phyloP scores from a whole-genome alignment of 805 yeast genomes.

The Tetrapisispora phaffii region DNA sequence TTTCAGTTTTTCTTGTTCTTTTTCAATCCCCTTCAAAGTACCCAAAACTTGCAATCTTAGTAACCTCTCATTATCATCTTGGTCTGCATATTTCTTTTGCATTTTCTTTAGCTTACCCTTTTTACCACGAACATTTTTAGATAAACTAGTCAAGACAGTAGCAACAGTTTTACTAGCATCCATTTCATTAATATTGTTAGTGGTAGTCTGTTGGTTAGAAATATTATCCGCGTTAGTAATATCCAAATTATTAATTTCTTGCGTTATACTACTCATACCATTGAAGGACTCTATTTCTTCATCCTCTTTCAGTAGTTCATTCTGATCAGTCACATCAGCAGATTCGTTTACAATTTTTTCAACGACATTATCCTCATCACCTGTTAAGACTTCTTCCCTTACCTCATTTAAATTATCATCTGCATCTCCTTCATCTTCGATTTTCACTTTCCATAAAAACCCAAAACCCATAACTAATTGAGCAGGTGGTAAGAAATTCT shows the following conservation, averaged over 20 bases:
- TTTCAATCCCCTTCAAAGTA: slow-evolving; percentile 52
- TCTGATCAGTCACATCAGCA: no score
- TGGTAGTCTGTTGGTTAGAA: no score
- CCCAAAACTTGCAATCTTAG: slow-evolving; percentile 76
- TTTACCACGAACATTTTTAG: slow-evolving; percentile 63
- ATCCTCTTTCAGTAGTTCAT: not conserved
- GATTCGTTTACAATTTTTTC: not conserved
- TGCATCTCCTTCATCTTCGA: slow-evolving; percentile 18
- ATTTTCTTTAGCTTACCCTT: slow-evolving; percentile 77
- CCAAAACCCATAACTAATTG: slow-evolving; percentile 87
- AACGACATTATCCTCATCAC: slow-evolving; percentile 1
- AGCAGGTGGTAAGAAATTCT: slow-evolving; percentile 61
- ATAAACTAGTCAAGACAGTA: slow-evolving; percentile 20
- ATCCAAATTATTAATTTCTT: not conserved
- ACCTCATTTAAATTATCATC: slow-evolving; percentile 5
- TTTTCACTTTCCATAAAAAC: slow-evolving; percentile 61
- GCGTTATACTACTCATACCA: not conserved
- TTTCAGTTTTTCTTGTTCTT: slow-evolving; percentile 30
- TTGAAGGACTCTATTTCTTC: slow-evolving; percentile 3
- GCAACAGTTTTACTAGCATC: slow-evolving; percentile 11
- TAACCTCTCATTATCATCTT: slow-evolving; percentile 79
- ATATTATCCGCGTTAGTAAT: not conserved
- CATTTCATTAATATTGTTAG: not conserved
- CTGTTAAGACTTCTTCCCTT: slow-evolving; percentile 6
- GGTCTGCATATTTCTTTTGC: slow-evolving; percentile 74